A percentile compares a stretch with the other conserved stretches of the same genome.
These are phyloP conservation scores for Coprinellus micaceus DNA, from an alignment of 768 basidiomycete genomes.

Conservation along the genomic window DNA sequence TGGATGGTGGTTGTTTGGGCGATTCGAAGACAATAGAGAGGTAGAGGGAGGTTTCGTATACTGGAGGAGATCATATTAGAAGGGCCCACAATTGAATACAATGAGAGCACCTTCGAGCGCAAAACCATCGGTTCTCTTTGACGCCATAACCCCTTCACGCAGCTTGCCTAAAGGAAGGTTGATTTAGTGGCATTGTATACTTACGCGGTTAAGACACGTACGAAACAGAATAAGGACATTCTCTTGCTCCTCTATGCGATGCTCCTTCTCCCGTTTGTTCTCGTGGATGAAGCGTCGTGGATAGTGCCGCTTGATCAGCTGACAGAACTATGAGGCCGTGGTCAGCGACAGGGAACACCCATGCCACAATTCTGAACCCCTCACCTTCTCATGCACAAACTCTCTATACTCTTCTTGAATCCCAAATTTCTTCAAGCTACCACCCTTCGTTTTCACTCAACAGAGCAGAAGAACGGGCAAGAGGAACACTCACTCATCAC, in stretches of 20 bases:
- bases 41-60: constrained; percentile 70
- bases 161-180: constrained; percentile 54
- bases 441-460: constrained; percentile 18
- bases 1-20: constrained; percentile 56
- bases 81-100: neutral
- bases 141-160: constrained; percentile 67
- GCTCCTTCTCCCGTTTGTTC: constrained; percentile 31
- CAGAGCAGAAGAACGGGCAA: neutral
- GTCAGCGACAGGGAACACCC: neutral
- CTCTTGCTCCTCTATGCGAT: constrained; percentile 53
- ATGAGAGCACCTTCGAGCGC: constrained; percentile 56
- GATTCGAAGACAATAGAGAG: constrained; percentile 62
- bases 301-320: constrained; percentile 40
- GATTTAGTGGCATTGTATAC: neutral
- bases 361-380: neutral
- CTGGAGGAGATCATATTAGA: constrained; percentile 33
- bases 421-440: constrained; percentile 55
- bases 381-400: constrained; percentile 66
- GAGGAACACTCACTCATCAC: constrained; percentile 59
- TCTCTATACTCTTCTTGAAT: constrained; percentile 65
- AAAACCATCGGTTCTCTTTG: constrained; percentile 56
- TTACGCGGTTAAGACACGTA: constrained; percentile 30
- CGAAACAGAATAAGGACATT: constrained; percentile 74
- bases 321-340: constrained; percentile 40
- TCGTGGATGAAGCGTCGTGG: constrained; percentile 18